Conservation (phyloP, 2,329 filamentous ascomycete genomes). For the Penicillium crustosum region DNA sequence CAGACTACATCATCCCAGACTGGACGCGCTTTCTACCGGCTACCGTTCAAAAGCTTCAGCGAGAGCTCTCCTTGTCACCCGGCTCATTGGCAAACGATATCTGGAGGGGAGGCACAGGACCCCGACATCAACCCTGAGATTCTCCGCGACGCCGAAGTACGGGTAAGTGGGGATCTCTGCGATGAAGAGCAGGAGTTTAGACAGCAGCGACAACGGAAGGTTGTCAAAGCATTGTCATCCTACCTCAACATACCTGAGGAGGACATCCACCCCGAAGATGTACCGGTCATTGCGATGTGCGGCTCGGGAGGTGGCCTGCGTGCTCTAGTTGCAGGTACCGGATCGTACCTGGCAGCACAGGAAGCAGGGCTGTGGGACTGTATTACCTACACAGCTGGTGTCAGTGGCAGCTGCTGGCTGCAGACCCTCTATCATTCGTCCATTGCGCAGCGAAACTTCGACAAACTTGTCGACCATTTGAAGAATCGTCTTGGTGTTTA, state of each 20-base stretch:
- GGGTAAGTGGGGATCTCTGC: constrained; percentile 78
- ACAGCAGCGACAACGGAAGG: constrained; percentile 65
- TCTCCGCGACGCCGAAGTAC: constrained; percentile 73
- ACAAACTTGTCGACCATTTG: constrained; percentile 74
- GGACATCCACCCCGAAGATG: constrained; percentile 87
- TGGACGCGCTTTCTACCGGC: constrained; percentile 78
- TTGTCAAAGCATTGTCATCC: constrained; percentile 70
- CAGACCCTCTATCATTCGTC: constrained; percentile 85
- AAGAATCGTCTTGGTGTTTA: constrained; percentile 83
- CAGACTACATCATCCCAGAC: constrained; percentile 72
- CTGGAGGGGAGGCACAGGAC: constrained; percentile 85
- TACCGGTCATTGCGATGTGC: constrained; percentile 90
- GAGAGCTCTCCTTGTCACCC: constrained; percentile 80
- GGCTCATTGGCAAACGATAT: constrained; percentile 90
- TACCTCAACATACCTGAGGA: constrained; percentile 77
- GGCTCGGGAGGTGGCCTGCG: constrained; percentile 89
- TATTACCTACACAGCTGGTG: constrained; percentile 89
- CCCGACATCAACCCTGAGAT: constrained; percentile 84
- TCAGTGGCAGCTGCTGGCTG: constrained; percentile 95
- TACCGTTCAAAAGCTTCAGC: constrained; percentile 78
- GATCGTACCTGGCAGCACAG: constrained; percentile 78
- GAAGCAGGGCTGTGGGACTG: constrained; percentile 92
- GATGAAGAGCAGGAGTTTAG: constrained; percentile 78
- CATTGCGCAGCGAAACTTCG: constrained; percentile 66
- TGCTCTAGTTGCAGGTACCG: constrained; percentile 85